Conservation (phyloP, 2,329 filamentous ascomycete genomes). For the Ophiocordyceps polyrhachis-furcata region DNA sequence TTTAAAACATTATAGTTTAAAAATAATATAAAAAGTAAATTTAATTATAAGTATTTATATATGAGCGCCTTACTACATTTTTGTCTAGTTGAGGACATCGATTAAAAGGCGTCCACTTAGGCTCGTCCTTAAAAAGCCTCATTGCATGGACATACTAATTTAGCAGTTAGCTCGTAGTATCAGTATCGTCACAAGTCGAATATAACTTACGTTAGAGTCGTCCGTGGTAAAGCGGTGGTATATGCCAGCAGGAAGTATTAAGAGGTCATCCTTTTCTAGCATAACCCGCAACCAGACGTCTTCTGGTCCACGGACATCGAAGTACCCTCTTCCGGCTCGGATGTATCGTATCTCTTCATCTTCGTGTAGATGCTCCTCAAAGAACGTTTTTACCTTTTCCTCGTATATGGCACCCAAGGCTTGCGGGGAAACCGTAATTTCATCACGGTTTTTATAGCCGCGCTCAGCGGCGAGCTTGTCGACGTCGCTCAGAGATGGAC, state of each 20-base stretch:
- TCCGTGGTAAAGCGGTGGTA: slow-evolving; percentile 97
- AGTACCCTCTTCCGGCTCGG: slow-evolving; percentile 71
- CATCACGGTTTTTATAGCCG: slow-evolving; percentile 85
- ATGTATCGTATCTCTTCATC: slow-evolving; percentile 98
- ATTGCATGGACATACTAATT: slow-evolving; percentile 80
- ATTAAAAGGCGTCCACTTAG: slow-evolving; percentile 93
- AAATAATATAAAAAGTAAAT: no score
- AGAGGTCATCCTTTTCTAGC: slow-evolving; percentile 72
- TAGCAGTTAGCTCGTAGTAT: background rate
- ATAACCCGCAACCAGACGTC: slow-evolving; percentile 82
- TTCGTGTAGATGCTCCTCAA: slow-evolving; percentile 89
- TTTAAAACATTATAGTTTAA: no score
- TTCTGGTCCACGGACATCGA: slow-evolving; percentile 68
- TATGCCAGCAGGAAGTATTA: slow-evolving; percentile 86
- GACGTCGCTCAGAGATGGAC: slow-evolving; percentile 46
- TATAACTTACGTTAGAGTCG: slow-evolving; percentile 55
- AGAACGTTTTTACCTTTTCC: slow-evolving; percentile 84
- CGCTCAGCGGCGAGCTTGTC: slow-evolving; percentile 56
- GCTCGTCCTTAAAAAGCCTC: slow-evolving; percentile 94
- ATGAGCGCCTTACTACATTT: slow-evolving; percentile 46
- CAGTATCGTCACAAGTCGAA: background rate
- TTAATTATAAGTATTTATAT: background rate
- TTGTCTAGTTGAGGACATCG: slow-evolving; percentile 56
- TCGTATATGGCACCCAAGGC: slow-evolving; percentile 81
- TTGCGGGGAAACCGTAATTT: slow-evolving; percentile 72